These are phyloP conservation scores for Hanseniaspora guilliermondii DNA, from an alignment of 805 yeast genomes.

Conservation along the genomic window DNA sequence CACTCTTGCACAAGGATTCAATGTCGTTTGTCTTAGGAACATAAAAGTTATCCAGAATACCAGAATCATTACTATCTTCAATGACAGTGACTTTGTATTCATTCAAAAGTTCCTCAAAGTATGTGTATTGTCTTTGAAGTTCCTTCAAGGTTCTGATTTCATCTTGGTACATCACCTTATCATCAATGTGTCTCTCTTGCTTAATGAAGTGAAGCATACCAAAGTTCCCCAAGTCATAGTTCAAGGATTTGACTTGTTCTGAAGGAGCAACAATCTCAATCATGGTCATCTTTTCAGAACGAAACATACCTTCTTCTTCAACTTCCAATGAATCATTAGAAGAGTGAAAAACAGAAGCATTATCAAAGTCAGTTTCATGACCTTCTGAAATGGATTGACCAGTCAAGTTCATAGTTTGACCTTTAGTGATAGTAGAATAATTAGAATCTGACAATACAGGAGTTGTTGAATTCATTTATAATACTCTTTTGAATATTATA, in stretches of 20 bases:
- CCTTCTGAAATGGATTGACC: not conserved
- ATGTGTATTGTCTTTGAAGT: slow-evolving; percentile 71
- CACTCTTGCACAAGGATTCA: slow-evolving; percentile 56
- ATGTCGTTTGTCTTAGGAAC: slow-evolving; percentile 43
- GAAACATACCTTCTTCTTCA: slow-evolving; percentile 29
- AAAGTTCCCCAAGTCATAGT: slow-evolving; percentile 75
- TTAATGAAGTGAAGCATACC: slow-evolving; percentile 62
- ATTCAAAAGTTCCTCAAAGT: slow-evolving; percentile 38
- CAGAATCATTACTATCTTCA: slow-evolving; percentile 21
- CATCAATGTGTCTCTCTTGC: slow-evolving; percentile 28
- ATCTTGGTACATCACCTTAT: slow-evolving; percentile 72
- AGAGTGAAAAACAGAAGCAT: not conserved
- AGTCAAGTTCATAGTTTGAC: not conserved
- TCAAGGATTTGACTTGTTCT: slow-evolving; percentile 76
- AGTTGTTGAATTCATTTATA: slow-evolving; percentile 1
- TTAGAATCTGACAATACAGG: slow-evolving; percentile 10
- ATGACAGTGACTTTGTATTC: slow-evolving; percentile 36
- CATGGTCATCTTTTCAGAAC: slow-evolving; percentile 96
- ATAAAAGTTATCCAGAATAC: slow-evolving; percentile 24
- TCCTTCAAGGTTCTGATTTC: slow-evolving; percentile 77
- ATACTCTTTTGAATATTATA: no score
- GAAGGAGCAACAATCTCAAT: slow-evolving; percentile 84
- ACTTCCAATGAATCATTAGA: not conserved
- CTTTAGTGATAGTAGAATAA: not conserved
- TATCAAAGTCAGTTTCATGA: not conserved